phyloP scores from a whole-genome alignment of 495 filamentous ascomycete species.

The Talaromyces trachyspermus region DNA sequence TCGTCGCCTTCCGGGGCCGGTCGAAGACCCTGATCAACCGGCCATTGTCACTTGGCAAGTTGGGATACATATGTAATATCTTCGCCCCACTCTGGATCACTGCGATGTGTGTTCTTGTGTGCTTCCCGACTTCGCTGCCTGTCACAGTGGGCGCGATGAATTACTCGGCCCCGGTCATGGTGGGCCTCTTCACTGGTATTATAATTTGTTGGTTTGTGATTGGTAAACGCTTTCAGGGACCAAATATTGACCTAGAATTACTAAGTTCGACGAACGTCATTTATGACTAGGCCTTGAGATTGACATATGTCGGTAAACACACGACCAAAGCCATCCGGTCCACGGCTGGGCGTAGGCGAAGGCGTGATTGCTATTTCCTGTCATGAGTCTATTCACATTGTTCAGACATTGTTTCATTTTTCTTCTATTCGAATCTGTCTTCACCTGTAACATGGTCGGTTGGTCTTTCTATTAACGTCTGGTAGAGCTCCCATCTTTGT shows the following conservation, averaged over 20 bases:
- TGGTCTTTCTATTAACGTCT: too few relatives aligned
- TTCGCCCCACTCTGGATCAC: conserved; percentile 25
- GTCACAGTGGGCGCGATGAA: conserved; percentile 24
- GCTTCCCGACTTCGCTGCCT: conserved; percentile 23
- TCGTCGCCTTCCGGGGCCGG: conserved; percentile 24
- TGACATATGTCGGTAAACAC: neutral
- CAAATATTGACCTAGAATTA: conserved; percentile 22
- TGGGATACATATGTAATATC: conserved; percentile 25
- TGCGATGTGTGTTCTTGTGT: conserved; percentile 21
- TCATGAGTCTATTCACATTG: neutral
- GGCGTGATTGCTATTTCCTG: neutral
- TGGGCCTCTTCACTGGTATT: conserved; percentile 19
- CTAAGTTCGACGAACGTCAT: conserved; percentile 4
- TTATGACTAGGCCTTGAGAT: neutral
- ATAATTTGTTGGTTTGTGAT: conserved; percentile 17
- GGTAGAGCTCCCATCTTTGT: too few relatives aligned
- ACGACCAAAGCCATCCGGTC: neutral
- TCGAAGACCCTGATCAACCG: conserved; percentile 17
- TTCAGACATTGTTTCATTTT: neutral
- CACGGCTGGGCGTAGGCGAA: neutral
- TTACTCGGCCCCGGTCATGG: conserved; percentile 22
- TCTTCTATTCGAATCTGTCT: neutral
- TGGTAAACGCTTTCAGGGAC: conserved; percentile 18
- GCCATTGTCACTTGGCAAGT: conserved; percentile 19
- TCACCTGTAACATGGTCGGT: neutral